phyloP scores from a whole-genome alignment of 192 early-diverging fungal species.

The Spizellomyces sp. region DNA sequence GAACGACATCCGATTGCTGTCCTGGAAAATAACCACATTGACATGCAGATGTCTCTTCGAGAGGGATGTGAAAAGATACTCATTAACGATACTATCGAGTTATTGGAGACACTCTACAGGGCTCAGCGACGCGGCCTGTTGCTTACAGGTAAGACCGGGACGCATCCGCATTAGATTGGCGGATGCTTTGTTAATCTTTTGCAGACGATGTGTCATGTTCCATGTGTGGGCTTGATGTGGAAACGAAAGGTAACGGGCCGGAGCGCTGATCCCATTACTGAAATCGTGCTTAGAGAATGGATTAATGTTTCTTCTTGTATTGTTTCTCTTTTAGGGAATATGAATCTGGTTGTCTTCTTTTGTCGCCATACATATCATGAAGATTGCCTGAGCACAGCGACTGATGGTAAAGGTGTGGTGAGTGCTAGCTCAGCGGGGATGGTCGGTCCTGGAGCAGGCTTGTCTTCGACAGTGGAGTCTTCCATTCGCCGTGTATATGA shows the following conservation, averaged over 20 bases:
- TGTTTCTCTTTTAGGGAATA: background rate
- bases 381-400: conserved; percentile 60
- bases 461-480: background rate
- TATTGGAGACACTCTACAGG: conserved; percentile 52
- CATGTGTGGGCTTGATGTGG: conserved; percentile 30
- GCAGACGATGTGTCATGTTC: conserved; percentile 28
- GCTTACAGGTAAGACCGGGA: conserved; percentile 14
- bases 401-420: background rate
- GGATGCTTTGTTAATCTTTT: too few species aligned
- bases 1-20: background rate
- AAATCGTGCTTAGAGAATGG: too few species aligned
- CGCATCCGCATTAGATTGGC: background rate
- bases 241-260: conserved; percentile 45
- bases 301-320: too few species aligned
- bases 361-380: conserved; percentile 91
- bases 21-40: background rate
- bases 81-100: conserved; percentile 79
- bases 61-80: conserved; percentile 92
- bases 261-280: too few species aligned
- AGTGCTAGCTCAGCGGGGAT: background rate
- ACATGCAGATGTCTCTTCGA: conserved; percentile 71
- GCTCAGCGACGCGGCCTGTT: conserved; percentile 30
- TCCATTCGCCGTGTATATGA: conserved; percentile 24
- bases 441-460: background rate
- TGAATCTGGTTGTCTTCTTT: conserved; percentile 76